Conservation (phyloP, 2,329 filamentous ascomycete genomes). For the Cercospora zeae-maydis region DNA sequence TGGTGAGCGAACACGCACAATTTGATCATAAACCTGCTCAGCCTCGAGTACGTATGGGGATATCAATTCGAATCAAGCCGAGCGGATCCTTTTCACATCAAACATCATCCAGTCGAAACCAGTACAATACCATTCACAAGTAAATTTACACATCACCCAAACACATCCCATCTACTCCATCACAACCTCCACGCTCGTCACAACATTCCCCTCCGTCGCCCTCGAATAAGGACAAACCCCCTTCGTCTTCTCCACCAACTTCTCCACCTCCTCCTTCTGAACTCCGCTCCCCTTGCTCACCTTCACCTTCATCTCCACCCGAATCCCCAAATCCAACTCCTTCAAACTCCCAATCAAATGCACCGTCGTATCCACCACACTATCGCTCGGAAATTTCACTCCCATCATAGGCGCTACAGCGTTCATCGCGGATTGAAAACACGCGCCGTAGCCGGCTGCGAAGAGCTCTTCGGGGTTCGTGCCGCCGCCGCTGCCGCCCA, state of each 20-base stretch:
- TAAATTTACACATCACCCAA: too few relatives aligned
- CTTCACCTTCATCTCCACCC: constrained; percentile 45
- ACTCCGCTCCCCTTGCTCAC: constrained; percentile 28
- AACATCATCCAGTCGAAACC: too few relatives aligned
- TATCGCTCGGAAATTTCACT: constrained; percentile 44
- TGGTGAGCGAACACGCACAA: background rate
- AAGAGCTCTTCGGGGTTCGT: constrained; percentile 48
- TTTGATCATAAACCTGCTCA: background rate
- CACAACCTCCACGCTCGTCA: constrained; percentile 22
- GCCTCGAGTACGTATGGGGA: too few relatives aligned
- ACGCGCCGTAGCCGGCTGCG: constrained; percentile 47
- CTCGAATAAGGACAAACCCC: constrained; percentile 38
- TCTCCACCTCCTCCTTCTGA: constrained; percentile 35
- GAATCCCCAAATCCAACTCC: constrained; percentile 44
- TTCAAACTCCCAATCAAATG: constrained; percentile 47
- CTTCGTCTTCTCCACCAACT: constrained; percentile 37
- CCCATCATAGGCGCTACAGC: constrained; percentile 41
- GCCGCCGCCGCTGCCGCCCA: constrained; percentile 33
- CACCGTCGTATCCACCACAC: constrained; percentile 43
- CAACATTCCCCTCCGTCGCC: constrained; percentile 37
- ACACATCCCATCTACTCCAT: constrained; percentile 4
- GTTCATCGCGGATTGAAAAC: constrained; percentile 49
- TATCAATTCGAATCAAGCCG: too few relatives aligned
- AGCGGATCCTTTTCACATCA: too few relatives aligned
- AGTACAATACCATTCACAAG: too few relatives aligned